Evolutionary conservation across 192 early-diverging fungal species (phyloP).

Genomic region (Cladochytrium replicatum): DNA sequence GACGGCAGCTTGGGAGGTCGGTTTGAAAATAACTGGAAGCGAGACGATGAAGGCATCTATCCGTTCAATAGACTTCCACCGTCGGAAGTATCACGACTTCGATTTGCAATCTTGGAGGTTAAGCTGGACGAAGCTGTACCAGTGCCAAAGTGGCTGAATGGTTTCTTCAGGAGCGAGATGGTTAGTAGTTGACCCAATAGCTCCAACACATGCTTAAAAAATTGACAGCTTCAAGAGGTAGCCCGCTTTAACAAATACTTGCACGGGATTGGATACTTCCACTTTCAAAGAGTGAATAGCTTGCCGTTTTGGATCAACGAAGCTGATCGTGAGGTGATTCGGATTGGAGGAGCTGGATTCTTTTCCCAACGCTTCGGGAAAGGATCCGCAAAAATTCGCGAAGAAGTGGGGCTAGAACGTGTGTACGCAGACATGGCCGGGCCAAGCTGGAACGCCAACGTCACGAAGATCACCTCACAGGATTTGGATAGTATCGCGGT

Average conservation of each 20-base stretch:
- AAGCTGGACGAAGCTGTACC: conserved; percentile 86
- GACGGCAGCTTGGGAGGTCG: conserved; percentile 61
- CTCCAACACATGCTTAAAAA: no score
- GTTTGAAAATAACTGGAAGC: conserved; percentile 78
- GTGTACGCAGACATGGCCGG: no score
- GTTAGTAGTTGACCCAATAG: no score
- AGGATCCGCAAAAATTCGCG: no score
- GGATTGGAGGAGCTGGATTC: no score
- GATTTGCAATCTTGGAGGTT: conserved; percentile 93
- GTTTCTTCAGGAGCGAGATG: conserved; percentile 79
- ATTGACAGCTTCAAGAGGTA: no score
- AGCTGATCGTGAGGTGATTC: no score
- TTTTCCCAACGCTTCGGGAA: no score
- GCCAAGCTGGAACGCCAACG: no score
- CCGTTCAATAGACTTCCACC: conserved; percentile 75
- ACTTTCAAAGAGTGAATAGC: conserved; percentile 57
- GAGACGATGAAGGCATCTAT: conserved; percentile 69
- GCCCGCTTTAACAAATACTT: conserved; percentile 98
- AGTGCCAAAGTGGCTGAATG: conserved; percentile 88
- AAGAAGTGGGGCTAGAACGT: no score
- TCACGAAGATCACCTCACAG: no score
- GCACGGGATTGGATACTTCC: conserved; percentile 81
- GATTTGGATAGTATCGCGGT: no score
- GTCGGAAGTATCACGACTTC: conserved; percentile 73
- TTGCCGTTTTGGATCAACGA: conserved; percentile 97